These are phyloP conservation scores for Colletotrichum lindemuthianum DNA, from an alignment of 2,329 filamentous ascomycete species.

Conservation along the genomic window DNA sequence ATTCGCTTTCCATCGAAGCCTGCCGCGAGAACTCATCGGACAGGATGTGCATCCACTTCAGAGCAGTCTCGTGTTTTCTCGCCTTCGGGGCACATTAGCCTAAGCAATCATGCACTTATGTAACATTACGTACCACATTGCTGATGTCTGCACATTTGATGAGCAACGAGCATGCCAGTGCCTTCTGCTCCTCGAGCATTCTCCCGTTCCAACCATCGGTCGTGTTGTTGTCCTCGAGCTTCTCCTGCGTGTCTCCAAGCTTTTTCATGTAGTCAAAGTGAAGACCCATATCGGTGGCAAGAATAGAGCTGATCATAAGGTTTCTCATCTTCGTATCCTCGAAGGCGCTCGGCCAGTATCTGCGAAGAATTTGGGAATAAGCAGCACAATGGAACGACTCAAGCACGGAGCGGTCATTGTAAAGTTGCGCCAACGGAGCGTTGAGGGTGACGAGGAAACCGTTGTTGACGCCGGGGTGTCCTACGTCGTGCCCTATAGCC, in stretches of 20 bases:
- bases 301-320: slow-evolving; percentile 96
- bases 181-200: slow-evolving; percentile 78
- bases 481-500: slow-evolving; percentile 97
- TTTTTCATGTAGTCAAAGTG: slow-evolving; percentile 98
- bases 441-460: slow-evolving; percentile 93
- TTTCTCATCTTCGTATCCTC: slow-evolving; percentile 82
- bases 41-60: slow-evolving; percentile 92
- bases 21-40: slow-evolving; percentile 96
- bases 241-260: slow-evolving; percentile 82
- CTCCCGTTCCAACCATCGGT: slow-evolving; percentile 82
- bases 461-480: slow-evolving; percentile 97
- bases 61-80: slow-evolving; percentile 82
- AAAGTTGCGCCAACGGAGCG: slow-evolving; percentile 90
- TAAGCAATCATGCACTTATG: not conserved
- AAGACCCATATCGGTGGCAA: slow-evolving; percentile 96
- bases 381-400: slow-evolving; percentile 98
- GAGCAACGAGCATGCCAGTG: slow-evolving; percentile 86
- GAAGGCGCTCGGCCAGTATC: slow-evolving; percentile 89
- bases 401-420: slow-evolving; percentile 95
- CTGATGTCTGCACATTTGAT: slow-evolving; percentile 99
- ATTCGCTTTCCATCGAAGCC: slow-evolving; percentile 87
- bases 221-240: slow-evolving; percentile 73
- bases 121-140: slow-evolving; percentile 79
- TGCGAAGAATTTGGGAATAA: slow-evolving; percentile 92
- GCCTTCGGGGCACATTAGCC: slow-evolving; percentile 64